Base-by-base conservation (phyloP, 352 stramenopile species). In the Phytopythium delawarense region DNA sequence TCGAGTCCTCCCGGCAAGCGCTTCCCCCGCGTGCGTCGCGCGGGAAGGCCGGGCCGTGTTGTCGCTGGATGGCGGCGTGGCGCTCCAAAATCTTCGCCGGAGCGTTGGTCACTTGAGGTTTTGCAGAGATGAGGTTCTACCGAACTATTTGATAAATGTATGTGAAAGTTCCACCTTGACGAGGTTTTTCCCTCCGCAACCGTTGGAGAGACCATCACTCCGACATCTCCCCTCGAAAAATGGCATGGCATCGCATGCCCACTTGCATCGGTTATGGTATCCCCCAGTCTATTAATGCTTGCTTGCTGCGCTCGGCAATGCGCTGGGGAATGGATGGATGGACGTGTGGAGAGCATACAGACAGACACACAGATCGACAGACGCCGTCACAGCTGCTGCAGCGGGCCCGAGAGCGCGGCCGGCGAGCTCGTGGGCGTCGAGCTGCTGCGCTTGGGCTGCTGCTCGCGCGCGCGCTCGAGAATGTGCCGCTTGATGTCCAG, bases 401-500 rank as follows among this genome's bases (percentile, higher is more conserved):
- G 66, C 7, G 57, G 13, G 46, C 65, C 57, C 21, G 46, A 52
- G 23, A 52, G 23, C 46, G 23, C 11, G 37, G 39, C 59, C n/a
- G 61, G 59, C 4, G 58, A 55, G 55, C 63, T 50, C 8, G 67
- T 78, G 18, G 67, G 60, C 4, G 70, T 76, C 12, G 62, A 71
- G 8, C 25, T 23, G 9, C 50, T 65, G 32, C 69, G 73, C 48
- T 74, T 73, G 37, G 70, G 72, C 56, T 75, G 61, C 56, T 88
- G 67, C 34, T 91, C 80, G 6, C 84, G 57, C 32, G 76, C 79
- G 37, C 82, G 72, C 64, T 91, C 76, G 34, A 91, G 67, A 62
- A 93, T 89, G 62, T 95, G 84, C 32, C 87, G 81, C 70, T 90
- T 92, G 64, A 95, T 88, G 59, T 95, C 87, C n/a, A 95, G 60